Evolutionary conservation across 2,329 filamentous ascomycete species (phyloP), one percentile per base, ranked within the genome.

Genomic region (Apiospora phragmitis): DNA sequence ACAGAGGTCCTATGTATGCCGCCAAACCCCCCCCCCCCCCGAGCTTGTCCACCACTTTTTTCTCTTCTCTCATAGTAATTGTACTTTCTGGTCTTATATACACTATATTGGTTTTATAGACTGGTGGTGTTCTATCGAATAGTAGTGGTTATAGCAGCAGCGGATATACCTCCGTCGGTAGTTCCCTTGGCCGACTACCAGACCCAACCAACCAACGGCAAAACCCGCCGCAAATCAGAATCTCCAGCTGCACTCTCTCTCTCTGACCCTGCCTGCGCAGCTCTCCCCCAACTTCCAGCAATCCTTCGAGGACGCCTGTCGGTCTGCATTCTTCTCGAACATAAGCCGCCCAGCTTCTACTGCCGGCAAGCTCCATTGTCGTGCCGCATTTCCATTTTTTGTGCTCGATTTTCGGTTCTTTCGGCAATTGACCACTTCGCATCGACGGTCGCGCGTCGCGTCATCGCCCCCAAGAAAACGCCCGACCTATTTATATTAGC

Each of bases 171-270:
- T 62, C 55, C 55, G 55, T 62, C 55, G 55, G 55, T n/a, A 62
- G 32, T 62, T 62, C 18, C 55, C 55, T 62, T 38, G 32, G 32
- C 18, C 18, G 6, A 9, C 43, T 47, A 47, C 43, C 29, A 32
- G 49, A 16, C 16, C 21, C 32, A 14, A 62, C 55, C 55, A 62
- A 21, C 32, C 55, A 35, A n/a, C 55, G 55, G 55, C 32, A 62
- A 62, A 62, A 62, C 55, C 55, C 55, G 55, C 55, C 32, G 55
- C 55, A 62, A 62, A 62, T 62, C 55, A 62, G 55, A 62, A 62
- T 62, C 55, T 62, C 55, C 55, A 62, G 55, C n/a, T 21, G 51
- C 45, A 47, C 45, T 14, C 18, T 47, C n/a, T n/a, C n/a, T 8
- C 43, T 47, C 43, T 47, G 43, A 21, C 16, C n/a, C 51, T 32